phyloP scores from a whole-genome alignment of 305 asterid species.

The Fraxinus latifolia region DNA sequence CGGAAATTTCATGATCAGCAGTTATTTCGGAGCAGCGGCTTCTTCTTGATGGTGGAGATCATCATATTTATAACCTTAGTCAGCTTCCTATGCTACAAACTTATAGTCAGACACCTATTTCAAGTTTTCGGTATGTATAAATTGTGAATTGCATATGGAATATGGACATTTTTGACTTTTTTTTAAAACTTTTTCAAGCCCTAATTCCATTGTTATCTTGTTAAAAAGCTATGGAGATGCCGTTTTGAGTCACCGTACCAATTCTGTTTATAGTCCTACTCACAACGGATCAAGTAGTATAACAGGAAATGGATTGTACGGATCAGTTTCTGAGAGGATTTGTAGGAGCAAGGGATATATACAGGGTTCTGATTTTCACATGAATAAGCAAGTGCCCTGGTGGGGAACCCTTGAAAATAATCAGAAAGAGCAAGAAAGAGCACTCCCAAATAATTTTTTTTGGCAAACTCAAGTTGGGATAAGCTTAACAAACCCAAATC shows the following conservation, averaged over 20 bases:
- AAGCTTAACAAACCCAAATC: not conserved
- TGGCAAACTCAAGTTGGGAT: constrained; percentile 26
- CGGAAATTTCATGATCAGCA: not conserved
- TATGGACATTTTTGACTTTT: too few relatives aligned
- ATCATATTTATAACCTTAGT: constrained; percentile 64
- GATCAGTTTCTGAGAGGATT: constrained; percentile 27
- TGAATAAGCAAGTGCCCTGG: constrained; percentile 7
- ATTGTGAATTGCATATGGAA: not conserved
- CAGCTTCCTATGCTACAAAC: constrained; percentile 76
- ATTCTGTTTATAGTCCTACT: constrained; percentile 40
- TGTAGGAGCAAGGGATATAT: constrained; percentile 22
- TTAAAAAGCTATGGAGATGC: constrained; percentile 51
- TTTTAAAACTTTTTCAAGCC: not conserved
- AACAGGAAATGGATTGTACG: constrained; percentile 24
- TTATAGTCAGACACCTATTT: constrained; percentile 44
- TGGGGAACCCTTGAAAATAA: too few relatives aligned
- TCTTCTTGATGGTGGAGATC: constrained; percentile 64
- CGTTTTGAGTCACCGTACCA: constrained; percentile 36
- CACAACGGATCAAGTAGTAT: constrained; percentile 18
- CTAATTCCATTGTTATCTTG: not conserved
- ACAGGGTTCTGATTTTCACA: constrained; percentile 27
- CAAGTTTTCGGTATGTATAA: constrained; percentile 45
- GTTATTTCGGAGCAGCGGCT: constrained; percentile 60
- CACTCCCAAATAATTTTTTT: constrained; percentile 25
- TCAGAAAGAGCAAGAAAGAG: not conserved